These are phyloP conservation scores for Globisporangium yorkense DNA, from an alignment of 352 stramenopile genomes.

Conservation along the genomic window DNA sequence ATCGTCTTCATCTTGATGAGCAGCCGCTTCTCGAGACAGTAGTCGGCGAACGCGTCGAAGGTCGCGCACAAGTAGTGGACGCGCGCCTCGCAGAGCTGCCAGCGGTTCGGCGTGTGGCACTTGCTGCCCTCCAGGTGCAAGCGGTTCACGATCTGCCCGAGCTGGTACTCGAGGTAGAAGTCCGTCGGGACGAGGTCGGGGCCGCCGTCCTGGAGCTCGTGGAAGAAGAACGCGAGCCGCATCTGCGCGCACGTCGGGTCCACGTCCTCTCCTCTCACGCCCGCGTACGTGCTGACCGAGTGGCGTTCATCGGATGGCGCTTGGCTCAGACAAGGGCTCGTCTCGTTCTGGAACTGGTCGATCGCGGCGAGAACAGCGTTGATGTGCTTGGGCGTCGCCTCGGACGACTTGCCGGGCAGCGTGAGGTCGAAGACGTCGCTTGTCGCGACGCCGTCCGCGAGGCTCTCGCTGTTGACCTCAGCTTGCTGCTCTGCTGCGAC, in stretches of 20 bases:
- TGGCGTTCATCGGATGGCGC: slow-evolving; percentile 9
- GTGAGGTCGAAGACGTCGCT: slow-evolving; percentile 15
- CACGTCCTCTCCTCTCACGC: slow-evolving; percentile 34
- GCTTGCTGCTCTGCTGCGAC: background rate
- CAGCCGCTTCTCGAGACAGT: slow-evolving; percentile 56
- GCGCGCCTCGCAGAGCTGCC: slow-evolving; percentile 72
- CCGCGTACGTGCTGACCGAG: slow-evolving; percentile 12
- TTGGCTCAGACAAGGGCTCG: slow-evolving; percentile 7
- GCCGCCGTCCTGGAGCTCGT: slow-evolving; percentile 73
- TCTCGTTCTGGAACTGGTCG: slow-evolving; percentile 13
- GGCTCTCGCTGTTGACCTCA: background rate
- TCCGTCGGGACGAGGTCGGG: slow-evolving; percentile 44
- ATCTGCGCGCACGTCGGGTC: slow-evolving; percentile 71
- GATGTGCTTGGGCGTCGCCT: background rate
- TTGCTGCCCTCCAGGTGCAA: slow-evolving; percentile 77
- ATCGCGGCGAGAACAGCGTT: slow-evolving; percentile 10
- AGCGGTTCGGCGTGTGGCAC: slow-evolving; percentile 69
- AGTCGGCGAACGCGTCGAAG: slow-evolving; percentile 61
- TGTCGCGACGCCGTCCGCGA: slow-evolving; percentile 1
- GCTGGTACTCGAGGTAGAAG: slow-evolving; percentile 76
- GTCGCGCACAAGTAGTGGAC: slow-evolving; percentile 67
- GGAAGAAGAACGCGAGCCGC: slow-evolving; percentile 75
- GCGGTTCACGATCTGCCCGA: slow-evolving; percentile 50
- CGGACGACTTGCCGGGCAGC: background rate
- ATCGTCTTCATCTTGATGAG: slow-evolving; percentile 61